Base-by-base conservation (phyloP, 148 eudicot species). In the Euryodendron excelsum region DNA sequence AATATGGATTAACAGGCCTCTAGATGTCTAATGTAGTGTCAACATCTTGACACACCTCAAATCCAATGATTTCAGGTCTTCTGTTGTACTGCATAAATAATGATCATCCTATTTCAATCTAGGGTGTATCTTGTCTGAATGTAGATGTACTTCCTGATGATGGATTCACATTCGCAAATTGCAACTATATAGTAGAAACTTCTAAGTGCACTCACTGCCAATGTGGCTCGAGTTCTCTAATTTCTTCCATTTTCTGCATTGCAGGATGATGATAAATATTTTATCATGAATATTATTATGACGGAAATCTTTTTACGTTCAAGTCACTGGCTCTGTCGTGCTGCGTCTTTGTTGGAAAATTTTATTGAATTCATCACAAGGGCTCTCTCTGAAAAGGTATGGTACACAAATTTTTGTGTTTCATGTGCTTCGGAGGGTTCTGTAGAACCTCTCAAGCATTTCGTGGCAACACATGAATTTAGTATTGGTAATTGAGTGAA, bases 261-360 rank as follows among this genome's bases (percentile, higher is more conserved):
- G 82, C 90, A 95, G 99, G 97, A 86, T 55, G 87, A 85, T 77
- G 84, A 82, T 75, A 87, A 92, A 79, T 91, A 86, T 82, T 89
- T 90, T 72, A 81, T 82, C 64, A 77, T 95, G 61, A 95, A 95
- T 83, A 79, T 84, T 41, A 60, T 84, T 48, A 82, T 93, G 47
- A 81, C 96, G 20, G 83, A 85, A 83, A 88, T 88, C 61, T 95
- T 88, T 84, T 79, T 93, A 78, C 86, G 80, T 82, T 82, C 89
- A 68, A 86, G 80, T 77, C 84, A 85, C 55, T 78, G 86, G 91
- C 76, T 80, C 62, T 39, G 81, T 74, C 88, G 81, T 74, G 87
- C 86, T 66, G 81, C 86, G 64, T 83, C 80, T 78, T 80, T 92
- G 82, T 65, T 83, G 59, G 86, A 93, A 34, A 88, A 80, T 41